Conservation (phyloP, 129 eudicot genomes). For the Cynara cardunculus region DNA sequence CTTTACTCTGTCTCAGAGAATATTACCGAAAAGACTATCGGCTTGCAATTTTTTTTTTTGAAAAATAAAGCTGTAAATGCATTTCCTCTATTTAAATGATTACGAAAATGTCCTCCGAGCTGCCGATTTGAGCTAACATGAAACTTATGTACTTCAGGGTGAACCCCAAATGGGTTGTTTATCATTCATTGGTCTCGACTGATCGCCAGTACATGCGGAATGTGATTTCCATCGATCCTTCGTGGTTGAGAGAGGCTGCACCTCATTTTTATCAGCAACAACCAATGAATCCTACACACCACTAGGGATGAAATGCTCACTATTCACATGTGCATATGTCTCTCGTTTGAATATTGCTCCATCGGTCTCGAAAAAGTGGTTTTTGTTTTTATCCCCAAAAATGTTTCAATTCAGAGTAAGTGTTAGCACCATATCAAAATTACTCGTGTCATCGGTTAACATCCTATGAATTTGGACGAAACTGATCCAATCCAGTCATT, state of each 20-base stretch:
- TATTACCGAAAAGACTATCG: background rate
- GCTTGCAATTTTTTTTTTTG: background rate
- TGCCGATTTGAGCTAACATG: background rate
- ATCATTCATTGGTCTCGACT: constrained; percentile 81
- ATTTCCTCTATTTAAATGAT: background rate
- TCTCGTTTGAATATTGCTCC: background rate
- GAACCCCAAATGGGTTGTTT: constrained; percentile 91
- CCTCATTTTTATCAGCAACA: constrained; percentile 79
- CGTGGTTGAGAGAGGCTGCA: constrained; percentile 91
- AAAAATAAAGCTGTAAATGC: background rate
- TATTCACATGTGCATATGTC: background rate
- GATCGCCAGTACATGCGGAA: constrained; percentile 97
- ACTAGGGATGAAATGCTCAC: background rate
- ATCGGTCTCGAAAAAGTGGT: background rate
- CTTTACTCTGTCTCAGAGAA: too few species aligned
- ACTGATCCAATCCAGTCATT: background rate
- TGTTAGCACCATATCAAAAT: background rate
- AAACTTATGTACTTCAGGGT: constrained; percentile 58
- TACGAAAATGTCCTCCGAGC: background rate
- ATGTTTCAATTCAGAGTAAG: background rate
- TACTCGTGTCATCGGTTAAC: background rate
- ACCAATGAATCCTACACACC: constrained; percentile 31
- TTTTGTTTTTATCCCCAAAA: background rate
- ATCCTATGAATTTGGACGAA: background rate
- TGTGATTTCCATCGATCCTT: constrained; percentile 80